Evolutionary conservation across 2,329 filamentous ascomycete species (phyloP).

Genomic region (Trichoderma sp.): DNA sequence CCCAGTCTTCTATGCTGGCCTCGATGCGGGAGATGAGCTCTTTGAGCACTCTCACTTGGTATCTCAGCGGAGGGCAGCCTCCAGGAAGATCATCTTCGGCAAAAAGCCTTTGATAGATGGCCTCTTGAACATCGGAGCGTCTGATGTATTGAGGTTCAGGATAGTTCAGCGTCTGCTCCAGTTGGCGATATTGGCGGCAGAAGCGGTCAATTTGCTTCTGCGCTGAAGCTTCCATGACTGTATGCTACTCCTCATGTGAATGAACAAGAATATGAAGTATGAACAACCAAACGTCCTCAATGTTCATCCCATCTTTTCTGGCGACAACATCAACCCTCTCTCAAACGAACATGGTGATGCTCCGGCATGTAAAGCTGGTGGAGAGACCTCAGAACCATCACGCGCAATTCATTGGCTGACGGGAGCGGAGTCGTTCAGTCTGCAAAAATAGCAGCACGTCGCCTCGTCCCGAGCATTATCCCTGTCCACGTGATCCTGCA

Average conservation of each 20-base stretch:
- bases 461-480: neutral
- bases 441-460: constrained; percentile 8
- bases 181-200: constrained; percentile 77
- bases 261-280: neutral
- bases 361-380: neutral
- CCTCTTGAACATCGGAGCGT: constrained; percentile 63
- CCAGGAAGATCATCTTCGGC: constrained; percentile 52
- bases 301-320: constrained; percentile 2
- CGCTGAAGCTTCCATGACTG: constrained; percentile 27
- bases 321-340: neutral
- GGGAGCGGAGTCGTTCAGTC: neutral
- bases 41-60: constrained; percentile 74
- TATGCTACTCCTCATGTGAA: neutral
- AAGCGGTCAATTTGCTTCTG: constrained; percentile 51
- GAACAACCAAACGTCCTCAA: neutral
- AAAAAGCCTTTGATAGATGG: constrained; percentile 69
- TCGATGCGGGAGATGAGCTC: constrained; percentile 71
- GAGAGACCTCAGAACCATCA: neutral
- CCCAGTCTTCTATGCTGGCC: constrained; percentile 74
- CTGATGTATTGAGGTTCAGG: constrained; percentile 63
- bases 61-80: constrained; percentile 66
- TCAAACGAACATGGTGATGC: neutral
- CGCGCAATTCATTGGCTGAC: neutral
- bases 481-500: constrained; percentile 16
- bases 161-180: constrained; percentile 66